Conservation (phyloP, 2,329 filamentous ascomycete genomes). For the Botrytis fragariae region DNA sequence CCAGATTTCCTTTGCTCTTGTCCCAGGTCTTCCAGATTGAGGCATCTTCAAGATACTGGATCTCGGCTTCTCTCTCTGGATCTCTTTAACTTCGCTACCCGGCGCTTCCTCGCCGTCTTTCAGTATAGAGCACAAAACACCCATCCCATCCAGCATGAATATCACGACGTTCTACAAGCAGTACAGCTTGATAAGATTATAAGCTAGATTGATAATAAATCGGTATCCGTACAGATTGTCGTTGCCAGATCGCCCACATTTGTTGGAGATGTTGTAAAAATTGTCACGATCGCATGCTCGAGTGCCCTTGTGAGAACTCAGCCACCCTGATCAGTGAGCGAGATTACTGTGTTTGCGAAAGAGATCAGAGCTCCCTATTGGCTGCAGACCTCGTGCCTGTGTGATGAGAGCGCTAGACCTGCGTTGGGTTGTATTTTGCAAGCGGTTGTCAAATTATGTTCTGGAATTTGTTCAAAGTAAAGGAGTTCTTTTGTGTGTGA, state of each 20-base stretch:
- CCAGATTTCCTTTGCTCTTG: slow-evolving; percentile 24
- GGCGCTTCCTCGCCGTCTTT: slow-evolving; percentile 34
- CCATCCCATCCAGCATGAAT: slow-evolving; percentile 30
- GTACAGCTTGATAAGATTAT: not conserved
- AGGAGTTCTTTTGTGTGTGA: not conserved
- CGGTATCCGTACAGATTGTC: not conserved
- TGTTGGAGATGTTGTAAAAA: not conserved
- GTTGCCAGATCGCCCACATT: not conserved
- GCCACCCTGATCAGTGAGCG: slow-evolving; percentile 6
- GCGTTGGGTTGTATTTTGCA: not conserved
- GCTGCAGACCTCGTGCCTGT: slow-evolving; percentile 13
- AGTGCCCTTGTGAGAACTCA: slow-evolving; percentile 15
- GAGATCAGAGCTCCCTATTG: slow-evolving; percentile 7
- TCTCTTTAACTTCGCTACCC: slow-evolving; percentile 28
- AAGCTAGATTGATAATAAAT: not conserved
- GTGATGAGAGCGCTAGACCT: slow-evolving; percentile 11
- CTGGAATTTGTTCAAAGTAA: not conserved
- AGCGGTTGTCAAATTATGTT: not conserved
- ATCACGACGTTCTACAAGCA: not conserved
- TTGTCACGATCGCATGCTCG: slow-evolving; percentile 13
- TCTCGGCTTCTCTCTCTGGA: slow-evolving; percentile 21
- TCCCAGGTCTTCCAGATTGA: slow-evolving; percentile 23
- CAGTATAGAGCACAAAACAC: slow-evolving; percentile 33
- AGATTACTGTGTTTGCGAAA: slow-evolving; percentile 12
- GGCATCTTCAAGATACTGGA: slow-evolving; percentile 34